Conservation (phyloP, 345 rosid genomes). For the Pistacia vera region DNA sequence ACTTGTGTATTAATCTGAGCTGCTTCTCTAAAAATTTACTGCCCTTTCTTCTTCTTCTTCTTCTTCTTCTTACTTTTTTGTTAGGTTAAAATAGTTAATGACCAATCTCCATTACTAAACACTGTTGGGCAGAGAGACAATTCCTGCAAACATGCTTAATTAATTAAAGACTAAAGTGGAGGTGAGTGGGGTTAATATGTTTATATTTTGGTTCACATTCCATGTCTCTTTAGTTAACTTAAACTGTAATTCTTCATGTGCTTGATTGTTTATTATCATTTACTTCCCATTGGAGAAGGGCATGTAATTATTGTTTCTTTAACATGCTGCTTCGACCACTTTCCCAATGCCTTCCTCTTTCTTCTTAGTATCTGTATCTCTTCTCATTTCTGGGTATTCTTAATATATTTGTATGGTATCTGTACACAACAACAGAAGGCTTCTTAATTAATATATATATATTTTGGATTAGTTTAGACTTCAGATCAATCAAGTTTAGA, state of each 20-base stretch:
- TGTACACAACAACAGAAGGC: neutral
- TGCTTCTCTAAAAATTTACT: neutral
- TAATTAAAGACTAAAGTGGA: conserved; percentile 12
- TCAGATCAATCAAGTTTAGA: neutral
- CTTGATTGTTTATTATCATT: neutral
- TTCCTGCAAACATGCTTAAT: neutral
- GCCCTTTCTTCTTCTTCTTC: neutral
- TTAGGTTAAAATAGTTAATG: conserved; percentile 6
- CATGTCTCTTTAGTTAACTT: conserved; percentile 9
- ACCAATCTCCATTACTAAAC: conserved; percentile 3
- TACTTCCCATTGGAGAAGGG: neutral
- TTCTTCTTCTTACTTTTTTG: neutral
- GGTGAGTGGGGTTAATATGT: conserved; percentile 19
- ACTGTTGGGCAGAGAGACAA: conserved; percentile 20
- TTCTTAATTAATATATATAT: too few relatives aligned
- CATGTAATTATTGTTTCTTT: conserved; percentile 3
- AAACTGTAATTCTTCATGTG: conserved; percentile 2
- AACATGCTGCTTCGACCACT: neutral
- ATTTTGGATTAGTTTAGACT: too few relatives aligned
- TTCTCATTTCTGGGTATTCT: neutral
- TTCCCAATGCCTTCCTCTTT: neutral
- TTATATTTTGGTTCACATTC: neutral
- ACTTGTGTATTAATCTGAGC: conserved; percentile 16
- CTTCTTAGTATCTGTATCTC: neutral
- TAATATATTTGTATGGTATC: neutral